These are phyloP conservation scores for Scheffersomyces coipomensis DNA, from an alignment of 805 yeast genomes.

Conservation along the genomic window DNA sequence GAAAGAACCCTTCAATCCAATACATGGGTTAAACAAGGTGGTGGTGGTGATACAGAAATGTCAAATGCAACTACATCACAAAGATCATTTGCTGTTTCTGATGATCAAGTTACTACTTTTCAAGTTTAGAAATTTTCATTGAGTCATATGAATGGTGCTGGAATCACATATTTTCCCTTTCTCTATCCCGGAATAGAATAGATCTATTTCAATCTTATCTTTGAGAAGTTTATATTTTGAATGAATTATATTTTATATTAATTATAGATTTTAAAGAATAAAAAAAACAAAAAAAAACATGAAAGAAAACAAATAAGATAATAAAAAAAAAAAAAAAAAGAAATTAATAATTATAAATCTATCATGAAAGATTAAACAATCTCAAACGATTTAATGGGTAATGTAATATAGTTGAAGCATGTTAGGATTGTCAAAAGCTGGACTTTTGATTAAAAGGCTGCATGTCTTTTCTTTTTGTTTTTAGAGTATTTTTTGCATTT, in stretches of 20 bases:
- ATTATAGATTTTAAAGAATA: conserved; percentile 4
- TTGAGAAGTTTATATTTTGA: neutral
- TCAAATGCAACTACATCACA: conserved; percentile 41
- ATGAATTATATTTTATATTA: conserved; percentile 3
- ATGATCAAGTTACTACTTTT: conserved; percentile 59
- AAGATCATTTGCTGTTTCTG: conserved; percentile 77
- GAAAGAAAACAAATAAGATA: conserved; percentile 6
- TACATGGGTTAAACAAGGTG: conserved; percentile 33
- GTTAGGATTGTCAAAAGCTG: too few relatives aligned
- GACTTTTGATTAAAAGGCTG: too few relatives aligned
- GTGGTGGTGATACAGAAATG: conserved; percentile 13
- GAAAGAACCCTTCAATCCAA: conserved; percentile 49
- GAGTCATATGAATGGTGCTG: neutral
- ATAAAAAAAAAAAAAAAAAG: conserved; percentile 5
- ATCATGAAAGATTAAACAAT: too few relatives aligned
- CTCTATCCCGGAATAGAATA: neutral
- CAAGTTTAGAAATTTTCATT: conserved; percentile 13
- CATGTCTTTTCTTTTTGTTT: too few relatives aligned
- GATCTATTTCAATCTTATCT: neutral
- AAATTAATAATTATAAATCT: neutral
- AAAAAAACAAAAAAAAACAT: conserved; percentile 11
- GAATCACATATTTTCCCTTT: too few relatives aligned
- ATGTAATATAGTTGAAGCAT: too few relatives aligned
- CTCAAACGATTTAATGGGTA: too few relatives aligned
- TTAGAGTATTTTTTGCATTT: too few relatives aligned